phyloP scores from a whole-genome alignment of 2,329 filamentous ascomycete genomes.

The Aspergillus fumigatus region DNA sequence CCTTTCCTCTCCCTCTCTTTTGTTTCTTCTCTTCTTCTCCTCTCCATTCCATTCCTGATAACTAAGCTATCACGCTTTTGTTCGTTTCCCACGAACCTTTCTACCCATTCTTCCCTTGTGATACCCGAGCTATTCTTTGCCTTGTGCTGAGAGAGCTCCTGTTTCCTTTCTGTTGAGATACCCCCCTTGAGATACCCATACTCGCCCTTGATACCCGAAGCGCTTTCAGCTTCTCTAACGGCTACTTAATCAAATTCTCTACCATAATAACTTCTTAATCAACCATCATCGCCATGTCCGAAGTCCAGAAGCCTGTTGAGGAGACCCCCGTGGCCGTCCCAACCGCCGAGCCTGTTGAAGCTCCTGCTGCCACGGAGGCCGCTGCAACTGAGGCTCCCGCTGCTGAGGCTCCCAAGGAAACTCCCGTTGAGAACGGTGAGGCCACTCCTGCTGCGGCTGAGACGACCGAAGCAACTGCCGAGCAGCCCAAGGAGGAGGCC shows the following conservation, averaged over 20 bases:
- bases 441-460: constrained; percentile 30
- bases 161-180: constrained; percentile 33
- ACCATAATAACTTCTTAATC: constrained; percentile 19
- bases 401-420: constrained; percentile 31
- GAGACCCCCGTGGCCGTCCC: constrained; percentile 46
- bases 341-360: constrained; percentile 33
- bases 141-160: constrained; percentile 26
- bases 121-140: constrained; percentile 38
- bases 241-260: constrained; percentile 15
- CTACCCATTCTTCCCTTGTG: constrained; percentile 26
- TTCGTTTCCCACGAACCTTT: constrained; percentile 16
- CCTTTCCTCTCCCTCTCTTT: constrained; percentile 16
- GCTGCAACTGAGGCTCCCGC: constrained; percentile 31
- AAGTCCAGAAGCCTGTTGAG: constrained; percentile 66
- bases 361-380: constrained; percentile 34
- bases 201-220: constrained; percentile 16
- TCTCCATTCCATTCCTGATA: constrained; percentile 15
- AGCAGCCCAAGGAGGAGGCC: constrained; percentile 33
- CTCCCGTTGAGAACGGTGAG: constrained; percentile 31
- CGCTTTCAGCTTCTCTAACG: constrained; percentile 13
- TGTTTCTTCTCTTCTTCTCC: constrained; percentile 18
- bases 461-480: constrained; percentile 30
- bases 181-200: constrained; percentile 25
- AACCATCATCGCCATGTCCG: constrained; percentile 58
- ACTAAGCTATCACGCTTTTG: constrained; percentile 12